Evolutionary conservation across 306 rosid species (phyloP).

Genomic region (Phaseolus lunatus): DNA sequence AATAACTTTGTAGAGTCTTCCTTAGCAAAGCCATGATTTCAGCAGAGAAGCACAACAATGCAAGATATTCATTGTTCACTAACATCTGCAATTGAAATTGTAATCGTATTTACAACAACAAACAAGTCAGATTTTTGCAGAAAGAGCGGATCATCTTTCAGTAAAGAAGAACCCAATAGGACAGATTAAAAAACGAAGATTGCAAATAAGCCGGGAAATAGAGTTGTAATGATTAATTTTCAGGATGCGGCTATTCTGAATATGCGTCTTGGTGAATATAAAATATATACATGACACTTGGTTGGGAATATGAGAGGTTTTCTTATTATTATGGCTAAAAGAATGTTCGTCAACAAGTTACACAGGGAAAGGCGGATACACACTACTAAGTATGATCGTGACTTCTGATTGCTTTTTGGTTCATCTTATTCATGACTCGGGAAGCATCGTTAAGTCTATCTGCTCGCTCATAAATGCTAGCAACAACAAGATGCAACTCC

Average conservation of each 20-base stretch:
- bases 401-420: conserved; percentile 46
- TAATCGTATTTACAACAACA: background rate
- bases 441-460: conserved; percentile 80
- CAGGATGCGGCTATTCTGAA: background rate
- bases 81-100: background rate
- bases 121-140: background rate
- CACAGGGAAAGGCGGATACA: conserved; percentile 30
- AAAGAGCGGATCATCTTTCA: conserved; percentile 2
- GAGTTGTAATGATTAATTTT: background rate
- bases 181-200: background rate
- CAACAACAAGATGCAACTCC: conserved; percentile 85
- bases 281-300: conserved; percentile 29
- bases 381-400: conserved; percentile 47
- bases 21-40: background rate
- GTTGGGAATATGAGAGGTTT: conserved; percentile 36
- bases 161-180: background rate
- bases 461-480: conserved; percentile 80
- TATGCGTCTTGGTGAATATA: background rate
- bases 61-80: background rate
- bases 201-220: background rate
- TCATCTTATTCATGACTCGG: conserved; percentile 73
- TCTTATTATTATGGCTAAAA: conserved; percentile 21
- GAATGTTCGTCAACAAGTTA: conserved; percentile 37
- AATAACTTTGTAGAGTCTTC: background rate
- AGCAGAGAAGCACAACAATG: background rate